phyloP scores from a whole-genome alignment of 805 yeast genomes.

The Candida lessepsii region DNA sequence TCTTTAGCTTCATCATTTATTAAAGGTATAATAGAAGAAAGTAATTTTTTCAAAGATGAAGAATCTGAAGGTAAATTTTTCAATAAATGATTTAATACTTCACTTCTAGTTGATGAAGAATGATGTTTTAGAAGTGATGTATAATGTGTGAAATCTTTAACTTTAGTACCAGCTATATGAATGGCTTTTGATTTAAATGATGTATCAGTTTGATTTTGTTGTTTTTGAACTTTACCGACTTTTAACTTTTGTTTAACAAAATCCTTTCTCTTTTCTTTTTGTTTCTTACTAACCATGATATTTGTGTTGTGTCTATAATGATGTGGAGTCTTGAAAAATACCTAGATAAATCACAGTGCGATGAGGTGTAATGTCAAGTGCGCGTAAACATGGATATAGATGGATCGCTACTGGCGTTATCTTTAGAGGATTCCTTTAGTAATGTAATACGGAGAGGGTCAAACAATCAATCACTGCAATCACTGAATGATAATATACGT shows the following conservation, averaged over 20 bases:
- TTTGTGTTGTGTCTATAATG: neutral
- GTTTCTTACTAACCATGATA: conserved; percentile 37
- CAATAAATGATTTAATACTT: conserved; percentile 56
- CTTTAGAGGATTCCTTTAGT: conserved; percentile 10
- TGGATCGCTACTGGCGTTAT: conserved; percentile 14
- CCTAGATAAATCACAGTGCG: too few relatives aligned
- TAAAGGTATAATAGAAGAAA: conserved; percentile 59
- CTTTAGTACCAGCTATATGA: conserved; percentile 34
- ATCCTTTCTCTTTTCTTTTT: conserved; percentile 67
- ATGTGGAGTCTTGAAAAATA: too few relatives aligned
- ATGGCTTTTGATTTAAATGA: conserved; percentile 72
- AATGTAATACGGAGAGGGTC: neutral
- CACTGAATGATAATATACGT: neutral
- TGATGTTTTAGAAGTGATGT: conserved; percentile 75
- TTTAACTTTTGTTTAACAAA: conserved; percentile 74
- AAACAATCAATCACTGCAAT: too few relatives aligned
- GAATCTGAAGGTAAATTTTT: conserved; percentile 52
- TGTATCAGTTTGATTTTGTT: conserved; percentile 80
- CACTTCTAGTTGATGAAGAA: conserved; percentile 66
- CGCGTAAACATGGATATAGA: conserved; percentile 14
- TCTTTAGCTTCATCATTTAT: conserved; percentile 62
- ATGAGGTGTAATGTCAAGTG: neutral
- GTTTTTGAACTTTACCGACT: conserved; percentile 80
- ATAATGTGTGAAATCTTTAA: conserved; percentile 51
- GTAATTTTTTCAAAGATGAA: conserved; percentile 50